These are phyloP conservation scores for Bryopsis sp. DNA, from an alignment of 139 green algal species.

Conservation along the genomic window DNA sequence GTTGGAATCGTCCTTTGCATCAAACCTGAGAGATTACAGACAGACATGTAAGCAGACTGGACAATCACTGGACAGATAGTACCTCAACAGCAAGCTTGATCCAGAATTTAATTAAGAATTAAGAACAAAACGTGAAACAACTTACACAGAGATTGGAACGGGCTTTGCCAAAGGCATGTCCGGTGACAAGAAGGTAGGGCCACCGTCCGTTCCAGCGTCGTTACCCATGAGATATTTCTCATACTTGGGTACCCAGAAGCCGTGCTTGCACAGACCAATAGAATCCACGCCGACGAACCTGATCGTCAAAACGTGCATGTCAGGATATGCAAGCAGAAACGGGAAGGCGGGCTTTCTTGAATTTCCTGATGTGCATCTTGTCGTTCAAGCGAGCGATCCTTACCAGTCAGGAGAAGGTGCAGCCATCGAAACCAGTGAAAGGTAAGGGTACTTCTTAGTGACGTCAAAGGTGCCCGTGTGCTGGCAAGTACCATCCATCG, in stretches of 20 bases:
- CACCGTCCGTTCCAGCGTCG: slow-evolving; percentile 9
- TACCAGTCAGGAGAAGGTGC: slow-evolving; percentile 8
- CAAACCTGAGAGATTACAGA: too few species aligned
- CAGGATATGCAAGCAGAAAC: too few species aligned
- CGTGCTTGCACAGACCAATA: background rate
- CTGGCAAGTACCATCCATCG: background rate
- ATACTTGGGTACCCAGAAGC: background rate
- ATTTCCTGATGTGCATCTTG: background rate
- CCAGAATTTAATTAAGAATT: too few species aligned
- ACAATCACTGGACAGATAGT: too few species aligned
- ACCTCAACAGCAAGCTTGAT: too few species aligned
- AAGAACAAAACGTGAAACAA: too few species aligned
- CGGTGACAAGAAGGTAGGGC: background rate
- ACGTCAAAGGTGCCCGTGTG: background rate
- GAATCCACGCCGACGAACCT: too few species aligned
- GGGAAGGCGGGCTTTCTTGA: too few species aligned
- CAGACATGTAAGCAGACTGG: too few species aligned
- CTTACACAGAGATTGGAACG: slow-evolving; percentile 7
- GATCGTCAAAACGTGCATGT: too few species aligned
- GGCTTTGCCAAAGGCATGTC: background rate
- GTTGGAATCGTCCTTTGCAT: too few species aligned
- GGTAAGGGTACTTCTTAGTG: slow-evolving; percentile 1
- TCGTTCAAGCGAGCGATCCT: background rate
- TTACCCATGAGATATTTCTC: background rate
- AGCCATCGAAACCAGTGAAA: background rate